Conservation (phyloP, 78 protist genomes). For the Chrysochromulina tobinii region DNA sequence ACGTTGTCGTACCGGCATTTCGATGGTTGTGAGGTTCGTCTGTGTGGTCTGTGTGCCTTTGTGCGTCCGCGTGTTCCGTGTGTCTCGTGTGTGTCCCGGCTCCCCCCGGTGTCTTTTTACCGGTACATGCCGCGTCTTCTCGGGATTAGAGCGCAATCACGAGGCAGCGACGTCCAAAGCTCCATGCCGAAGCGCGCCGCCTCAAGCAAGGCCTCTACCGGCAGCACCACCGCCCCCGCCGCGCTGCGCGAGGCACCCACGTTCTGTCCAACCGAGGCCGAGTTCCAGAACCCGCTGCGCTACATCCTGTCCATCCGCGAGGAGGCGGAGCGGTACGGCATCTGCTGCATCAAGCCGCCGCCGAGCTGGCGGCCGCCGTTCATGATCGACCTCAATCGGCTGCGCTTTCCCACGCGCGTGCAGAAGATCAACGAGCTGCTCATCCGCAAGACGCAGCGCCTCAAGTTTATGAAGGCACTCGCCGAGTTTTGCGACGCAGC, state of each 20-base stretch:
- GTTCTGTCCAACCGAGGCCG: not conserved
- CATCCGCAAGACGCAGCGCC: not conserved
- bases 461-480: not conserved
- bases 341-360: constrained; percentile 43
- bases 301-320: not conserved
- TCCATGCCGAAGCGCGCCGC: too few species aligned
- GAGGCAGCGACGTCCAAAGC: too few species aligned
- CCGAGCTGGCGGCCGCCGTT: constrained; percentile 42
- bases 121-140: too few species aligned
- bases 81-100: too few species aligned
- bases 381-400: constrained; percentile 8
- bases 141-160: too few species aligned
- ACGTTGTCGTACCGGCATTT: too few species aligned
- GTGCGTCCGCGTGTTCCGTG: too few species aligned
- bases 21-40: too few species aligned
- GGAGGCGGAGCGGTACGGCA: constrained; percentile 14
- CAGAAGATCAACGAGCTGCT: constrained; percentile 17
- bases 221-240: too few species aligned
- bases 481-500: not conserved
- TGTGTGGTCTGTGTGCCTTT: too few species aligned
- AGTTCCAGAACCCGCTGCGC: not conserved
- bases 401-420: constrained; percentile 31
- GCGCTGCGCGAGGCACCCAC: not conserved
- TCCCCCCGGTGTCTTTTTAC: too few species aligned
- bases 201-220: too few species aligned